Conservation (phyloP, 1,284 basidiomycete genomes). For the Cutaneotrichosporon curvatum region DNA sequence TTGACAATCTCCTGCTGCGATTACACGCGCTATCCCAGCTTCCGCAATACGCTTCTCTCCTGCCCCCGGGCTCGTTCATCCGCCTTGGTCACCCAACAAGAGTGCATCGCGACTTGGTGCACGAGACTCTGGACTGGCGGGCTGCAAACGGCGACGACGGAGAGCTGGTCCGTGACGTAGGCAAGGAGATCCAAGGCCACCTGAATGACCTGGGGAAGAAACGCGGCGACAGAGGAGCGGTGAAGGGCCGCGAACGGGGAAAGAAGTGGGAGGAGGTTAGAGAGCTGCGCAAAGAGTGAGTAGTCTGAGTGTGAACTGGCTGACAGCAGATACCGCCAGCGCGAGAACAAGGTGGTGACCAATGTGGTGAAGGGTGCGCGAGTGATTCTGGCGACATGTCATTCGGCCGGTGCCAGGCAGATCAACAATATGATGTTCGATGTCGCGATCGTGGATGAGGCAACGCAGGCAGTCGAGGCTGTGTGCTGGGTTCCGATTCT, state of each 20-base stretch:
- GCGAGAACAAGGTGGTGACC: conserved; percentile 74
- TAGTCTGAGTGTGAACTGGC: background rate
- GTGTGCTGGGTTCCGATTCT: conserved; percentile 95
- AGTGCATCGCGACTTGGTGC: conserved; percentile 69
- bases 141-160: conserved; percentile 71
- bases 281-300: conserved; percentile 80
- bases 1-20: conserved; percentile 80
- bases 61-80: conserved; percentile 52
- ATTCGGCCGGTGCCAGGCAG: conserved; percentile 76
- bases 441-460: conserved; percentile 89
- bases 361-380: conserved; percentile 71
- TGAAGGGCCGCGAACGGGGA: conserved; percentile 60
- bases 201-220: conserved; percentile 65
- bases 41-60: conserved; percentile 25
- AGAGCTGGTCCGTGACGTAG: conserved; percentile 73
- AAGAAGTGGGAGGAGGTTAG: conserved; percentile 88
- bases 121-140: conserved; percentile 80
- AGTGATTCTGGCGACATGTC: conserved; percentile 86
- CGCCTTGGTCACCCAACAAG: conserved; percentile 89
- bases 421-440: conserved; percentile 73
- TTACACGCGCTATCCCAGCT: conserved; percentile 45
- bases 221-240: conserved; percentile 61
- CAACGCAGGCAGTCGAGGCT: conserved; percentile 92
- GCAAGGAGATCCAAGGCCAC: conserved; percentile 66
- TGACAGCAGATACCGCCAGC: conserved; percentile 63